Evolutionary conservation across 495 filamentous ascomycete genomes (phyloP), one percentile per base, ranked within the genome.

Genomic region (Xylaria intraflava): DNA sequence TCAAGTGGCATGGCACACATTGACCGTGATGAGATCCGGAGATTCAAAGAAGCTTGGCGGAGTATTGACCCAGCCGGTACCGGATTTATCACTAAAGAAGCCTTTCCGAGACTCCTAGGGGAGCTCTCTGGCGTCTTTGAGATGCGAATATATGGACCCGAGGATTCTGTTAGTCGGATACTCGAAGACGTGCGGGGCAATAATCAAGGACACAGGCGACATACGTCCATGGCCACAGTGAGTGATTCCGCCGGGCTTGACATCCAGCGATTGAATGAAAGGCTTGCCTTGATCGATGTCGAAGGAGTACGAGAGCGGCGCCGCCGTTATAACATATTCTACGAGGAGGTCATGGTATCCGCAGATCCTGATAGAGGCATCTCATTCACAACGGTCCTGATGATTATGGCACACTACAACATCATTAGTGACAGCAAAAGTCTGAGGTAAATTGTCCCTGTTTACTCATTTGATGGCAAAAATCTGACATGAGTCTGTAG

Each of bases 1-100:
- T 96, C 89, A 56, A 95, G 88, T 64, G 85, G 85, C 22, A 75
- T 90, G 48, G 90, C 89, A 30, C 82, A 83, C 27, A 83, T 97
- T 43, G 90, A 87, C 57, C 79, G 93, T 46, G 90, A 96, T 59
- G 93, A 99, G 64, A 87, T 95, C 49, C 83, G 93, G 30, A 85
- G 90, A 12, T 99, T 97, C 78, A 99, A 99, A 73, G 89, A 96
- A 66, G 93, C 93, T 0, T 99, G 93, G 93, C 89, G 93, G 36
- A 92, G 86, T 39, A 89, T 89, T 47, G 93, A 99, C 69, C 90
- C 92, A 3, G 79, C 86, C 22, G 93, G 94, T 4, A 87, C 88
- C 0, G 93, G 94, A 5, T 97, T 83, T 62, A 95, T 99, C 61
- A 80, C 82, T 33, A 97, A 93, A 65, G 90, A 97, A 51, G 80